Conservation (phyloP, 2,329 filamentous ascomycete genomes). For the Colletotrichum karsti region DNA sequence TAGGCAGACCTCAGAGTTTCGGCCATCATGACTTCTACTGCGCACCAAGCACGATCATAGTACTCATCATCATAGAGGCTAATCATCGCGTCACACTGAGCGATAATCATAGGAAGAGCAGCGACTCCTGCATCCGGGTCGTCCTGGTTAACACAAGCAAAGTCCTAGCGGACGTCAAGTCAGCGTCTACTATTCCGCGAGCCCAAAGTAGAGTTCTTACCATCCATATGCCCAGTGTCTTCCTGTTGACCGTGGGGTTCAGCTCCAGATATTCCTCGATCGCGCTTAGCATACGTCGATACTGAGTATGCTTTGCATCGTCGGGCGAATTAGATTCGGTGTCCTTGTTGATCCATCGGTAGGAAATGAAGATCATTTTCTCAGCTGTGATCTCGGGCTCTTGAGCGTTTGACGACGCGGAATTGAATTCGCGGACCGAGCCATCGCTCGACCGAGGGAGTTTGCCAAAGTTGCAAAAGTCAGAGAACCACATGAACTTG, state of each 20-base stretch:
- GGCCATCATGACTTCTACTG: conserved; percentile 43
- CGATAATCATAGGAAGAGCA: conserved; percentile 45
- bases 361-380: conserved; percentile 46
- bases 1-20: conserved; percentile 41
- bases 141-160: conserved; percentile 47
- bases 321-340: conserved; percentile 35
- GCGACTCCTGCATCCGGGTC: conserved; percentile 40
- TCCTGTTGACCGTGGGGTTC: too few species aligned
- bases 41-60: conserved; percentile 47
- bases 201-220: not conserved
- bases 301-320: conserved; percentile 40
- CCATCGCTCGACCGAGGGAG: conserved; percentile 37
- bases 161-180: too few species aligned
- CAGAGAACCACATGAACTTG: conserved; percentile 37
- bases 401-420: too few species aligned
- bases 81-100: conserved; percentile 48
- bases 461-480: conserved; percentile 35
- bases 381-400: not conserved
- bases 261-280: conserved; percentile 36
- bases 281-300: conserved; percentile 39
- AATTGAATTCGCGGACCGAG: conserved; percentile 26
- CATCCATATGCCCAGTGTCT: conserved; percentile 38
- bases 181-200: too few species aligned
- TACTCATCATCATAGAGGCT: conserved; percentile 45
- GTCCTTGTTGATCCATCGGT: conserved; percentile 39